phyloP scores from a whole-genome alignment of 768 basidiomycete genomes.

The Tremella yokohamensis region DNA sequence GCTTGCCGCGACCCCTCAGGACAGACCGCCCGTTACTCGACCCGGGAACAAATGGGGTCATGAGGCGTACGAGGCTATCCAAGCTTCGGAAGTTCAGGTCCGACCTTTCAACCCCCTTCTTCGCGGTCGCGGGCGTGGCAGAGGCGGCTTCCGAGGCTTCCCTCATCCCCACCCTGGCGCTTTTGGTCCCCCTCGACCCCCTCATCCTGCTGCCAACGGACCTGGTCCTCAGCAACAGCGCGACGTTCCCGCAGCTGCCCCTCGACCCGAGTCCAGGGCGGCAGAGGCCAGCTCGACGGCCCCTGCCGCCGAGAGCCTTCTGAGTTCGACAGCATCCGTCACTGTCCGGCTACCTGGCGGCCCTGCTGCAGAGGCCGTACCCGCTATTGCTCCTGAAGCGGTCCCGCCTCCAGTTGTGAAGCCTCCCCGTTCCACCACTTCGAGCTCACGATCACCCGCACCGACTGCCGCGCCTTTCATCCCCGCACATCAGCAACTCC shows the following conservation, averaged over 20 bases:
- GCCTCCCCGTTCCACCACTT: slow-evolving; percentile 9
- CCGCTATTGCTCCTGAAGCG: slow-evolving; percentile 3
- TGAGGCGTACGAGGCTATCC: slow-evolving; percentile 35
- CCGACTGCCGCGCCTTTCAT: slow-evolving; percentile 1
- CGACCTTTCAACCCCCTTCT: not conserved
- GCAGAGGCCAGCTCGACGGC: slow-evolving; percentile 24
- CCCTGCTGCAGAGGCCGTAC: not conserved
- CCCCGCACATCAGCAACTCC: not conserved
- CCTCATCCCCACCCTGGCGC: slow-evolving; percentile 1
- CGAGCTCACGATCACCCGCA: slow-evolving; percentile 5
- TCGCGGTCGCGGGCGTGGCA: slow-evolving; percentile 23
- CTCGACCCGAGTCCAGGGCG: not conserved
- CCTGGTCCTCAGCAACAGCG: not conserved
- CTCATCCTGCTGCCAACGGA: not conserved
- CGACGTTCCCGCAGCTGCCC: not conserved
- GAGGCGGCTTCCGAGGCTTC: slow-evolving; percentile 25
- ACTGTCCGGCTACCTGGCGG: slow-evolving; percentile 34
- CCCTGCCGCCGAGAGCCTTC: slow-evolving; percentile 28
- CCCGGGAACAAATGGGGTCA: slow-evolving; percentile 37
- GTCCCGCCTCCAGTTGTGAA: not conserved
- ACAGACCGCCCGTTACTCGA: not conserved
- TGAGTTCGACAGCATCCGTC: slow-evolving; percentile 19
- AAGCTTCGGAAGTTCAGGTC: slow-evolving; percentile 3
- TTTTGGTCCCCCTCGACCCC: slow-evolving; percentile 2
- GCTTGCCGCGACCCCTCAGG: not conserved